Percentiles rank a stretch among this genome's conserved stretches.
These are phyloP conservation scores for Coemansia sp. DNA, from an alignment of 371 early-diverging fungal species.

Conservation along the genomic window DNA sequence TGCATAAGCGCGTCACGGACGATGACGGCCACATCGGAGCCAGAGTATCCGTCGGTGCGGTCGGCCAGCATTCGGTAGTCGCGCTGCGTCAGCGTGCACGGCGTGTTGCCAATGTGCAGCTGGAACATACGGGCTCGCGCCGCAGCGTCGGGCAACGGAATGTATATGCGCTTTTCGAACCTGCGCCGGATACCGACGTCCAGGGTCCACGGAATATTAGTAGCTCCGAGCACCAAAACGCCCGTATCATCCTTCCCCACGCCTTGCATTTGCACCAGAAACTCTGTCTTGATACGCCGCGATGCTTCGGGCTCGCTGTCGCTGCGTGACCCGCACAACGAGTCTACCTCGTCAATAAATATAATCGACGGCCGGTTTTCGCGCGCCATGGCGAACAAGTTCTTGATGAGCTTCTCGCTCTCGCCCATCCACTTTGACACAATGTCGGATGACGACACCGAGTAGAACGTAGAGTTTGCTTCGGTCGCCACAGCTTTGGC, in stretches of 20 bases:
- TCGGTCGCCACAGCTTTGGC: constrained; percentile 98
- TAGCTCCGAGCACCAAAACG: constrained; percentile 93
- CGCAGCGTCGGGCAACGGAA: constrained; percentile 87
- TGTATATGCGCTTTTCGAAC: constrained; percentile 96
- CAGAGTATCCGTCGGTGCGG: constrained; percentile 88
- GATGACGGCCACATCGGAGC: constrained; percentile 90
- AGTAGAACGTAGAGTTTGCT: constrained; percentile 92
- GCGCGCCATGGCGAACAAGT: constrained; percentile 92
- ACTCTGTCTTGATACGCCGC: constrained; percentile 93
- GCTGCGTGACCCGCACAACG: constrained; percentile 89
- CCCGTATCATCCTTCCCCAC: constrained; percentile 93
- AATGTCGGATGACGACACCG: constrained; percentile 92
- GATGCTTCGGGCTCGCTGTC: constrained; percentile 96
- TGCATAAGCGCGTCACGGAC: constrained; percentile 97
- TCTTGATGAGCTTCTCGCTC: constrained; percentile 89
- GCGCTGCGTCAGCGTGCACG: constrained; percentile 67
- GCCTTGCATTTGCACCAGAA: constrained; percentile 98
- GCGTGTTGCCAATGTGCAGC: constrained; percentile 86
- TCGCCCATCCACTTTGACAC: constrained; percentile 99
- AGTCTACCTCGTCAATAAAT: constrained; percentile 99
- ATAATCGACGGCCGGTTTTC: constrained; percentile 93
- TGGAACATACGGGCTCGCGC: constrained; percentile 92
- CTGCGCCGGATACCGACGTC: constrained; percentile 92
- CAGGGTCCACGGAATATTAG: constrained; percentile 96
- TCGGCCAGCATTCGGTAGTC: constrained; percentile 79